phyloP scores from a whole-genome alignment of 2,329 filamentous ascomycete species.

The Fusarium guadeloupense region DNA sequence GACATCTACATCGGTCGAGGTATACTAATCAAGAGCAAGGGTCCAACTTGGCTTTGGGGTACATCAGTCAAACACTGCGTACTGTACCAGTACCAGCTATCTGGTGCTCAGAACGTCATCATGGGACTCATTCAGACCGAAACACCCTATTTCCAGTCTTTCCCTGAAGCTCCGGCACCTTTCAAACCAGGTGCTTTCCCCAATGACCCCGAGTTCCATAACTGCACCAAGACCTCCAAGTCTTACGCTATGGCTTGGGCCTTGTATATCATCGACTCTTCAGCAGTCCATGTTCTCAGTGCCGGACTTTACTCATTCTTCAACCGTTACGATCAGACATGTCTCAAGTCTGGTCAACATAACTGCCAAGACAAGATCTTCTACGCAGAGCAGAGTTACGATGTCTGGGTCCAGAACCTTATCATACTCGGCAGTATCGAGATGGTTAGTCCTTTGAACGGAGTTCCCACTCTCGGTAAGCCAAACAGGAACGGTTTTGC shows the following conservation, averaged over 20 bases:
- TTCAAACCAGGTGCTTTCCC: slow-evolving; percentile 17
- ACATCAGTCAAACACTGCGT: slow-evolving; percentile 42
- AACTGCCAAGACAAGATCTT: slow-evolving; percentile 38
- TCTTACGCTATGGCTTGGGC: slow-evolving; percentile 41
- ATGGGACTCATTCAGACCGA: slow-evolving; percentile 59
- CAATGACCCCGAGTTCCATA: slow-evolving; percentile 9
- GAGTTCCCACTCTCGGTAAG: slow-evolving; percentile 6
- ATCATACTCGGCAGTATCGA: slow-evolving; percentile 26
- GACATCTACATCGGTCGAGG: slow-evolving; percentile 50
- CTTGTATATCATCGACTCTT: slow-evolving; percentile 32
- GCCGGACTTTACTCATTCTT: slow-evolving; percentile 46
- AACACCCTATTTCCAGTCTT: slow-evolving; percentile 36
- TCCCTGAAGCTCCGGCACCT: slow-evolving; percentile 18
- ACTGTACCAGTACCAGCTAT: slow-evolving; percentile 60
- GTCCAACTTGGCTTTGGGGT: slow-evolving; percentile 46
- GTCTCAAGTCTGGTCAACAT: slow-evolving; percentile 13
- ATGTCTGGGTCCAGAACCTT: slow-evolving; percentile 42
- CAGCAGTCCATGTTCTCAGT: slow-evolving; percentile 37
- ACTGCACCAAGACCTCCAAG: slow-evolving; percentile 2
- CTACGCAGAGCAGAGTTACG: slow-evolving; percentile 27
- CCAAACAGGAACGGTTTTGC: slow-evolving; percentile 30
- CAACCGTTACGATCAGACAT: slow-evolving; percentile 39
- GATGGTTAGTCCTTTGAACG: slow-evolving; percentile 27
- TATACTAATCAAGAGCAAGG: slow-evolving; percentile 46
- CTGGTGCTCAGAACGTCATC: slow-evolving; percentile 56